Conservation (phyloP, 2,329 filamentous ascomycete species). For the Cytospora mali region DNA sequence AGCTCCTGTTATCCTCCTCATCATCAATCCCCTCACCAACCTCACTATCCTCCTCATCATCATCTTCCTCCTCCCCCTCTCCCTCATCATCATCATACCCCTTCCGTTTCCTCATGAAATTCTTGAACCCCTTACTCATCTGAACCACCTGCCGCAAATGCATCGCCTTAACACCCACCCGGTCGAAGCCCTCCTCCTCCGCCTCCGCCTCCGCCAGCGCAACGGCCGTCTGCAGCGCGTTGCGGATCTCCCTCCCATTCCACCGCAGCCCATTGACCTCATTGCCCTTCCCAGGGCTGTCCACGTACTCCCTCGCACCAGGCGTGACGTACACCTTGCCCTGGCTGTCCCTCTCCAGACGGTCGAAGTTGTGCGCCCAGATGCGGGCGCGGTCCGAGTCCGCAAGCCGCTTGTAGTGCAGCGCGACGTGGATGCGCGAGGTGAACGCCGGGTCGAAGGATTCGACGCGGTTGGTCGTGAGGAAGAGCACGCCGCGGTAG, state of each 20-base stretch:
- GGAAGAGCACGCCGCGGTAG: slow-evolving; percentile 53
- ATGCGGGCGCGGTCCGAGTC: slow-evolving; percentile 48
- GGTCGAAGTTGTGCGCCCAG: slow-evolving; percentile 51
- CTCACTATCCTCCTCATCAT: slow-evolving; percentile 20
- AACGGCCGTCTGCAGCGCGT: slow-evolving; percentile 47
- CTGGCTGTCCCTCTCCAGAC: slow-evolving; percentile 45
- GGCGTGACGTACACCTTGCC: slow-evolving; percentile 42
- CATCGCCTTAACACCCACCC: slow-evolving; percentile 38
- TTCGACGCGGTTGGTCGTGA: slow-evolving; percentile 54
- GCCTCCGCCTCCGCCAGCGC: slow-evolving; percentile 48
- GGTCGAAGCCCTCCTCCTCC: slow-evolving; percentile 39
- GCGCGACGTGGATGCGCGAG: slow-evolving; percentile 52
- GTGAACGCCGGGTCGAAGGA: slow-evolving; percentile 53
- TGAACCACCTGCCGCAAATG: slow-evolving; percentile 41
- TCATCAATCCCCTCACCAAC: neutral
- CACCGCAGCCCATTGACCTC: slow-evolving; percentile 44
- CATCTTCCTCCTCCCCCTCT: slow-evolving; percentile 28
- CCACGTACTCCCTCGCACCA: slow-evolving; percentile 44
- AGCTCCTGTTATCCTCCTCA: neutral
- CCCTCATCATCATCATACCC: slow-evolving; percentile 25
- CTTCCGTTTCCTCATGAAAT: slow-evolving; percentile 33
- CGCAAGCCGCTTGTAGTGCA: slow-evolving; percentile 47
- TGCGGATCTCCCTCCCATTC: slow-evolving; percentile 44
- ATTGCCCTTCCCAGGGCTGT: slow-evolving; percentile 34
- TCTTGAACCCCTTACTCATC: slow-evolving; percentile 45